Base-by-base conservation (phyloP, 805 yeast species). In the Scheffersomyces amazonensis region DNA sequence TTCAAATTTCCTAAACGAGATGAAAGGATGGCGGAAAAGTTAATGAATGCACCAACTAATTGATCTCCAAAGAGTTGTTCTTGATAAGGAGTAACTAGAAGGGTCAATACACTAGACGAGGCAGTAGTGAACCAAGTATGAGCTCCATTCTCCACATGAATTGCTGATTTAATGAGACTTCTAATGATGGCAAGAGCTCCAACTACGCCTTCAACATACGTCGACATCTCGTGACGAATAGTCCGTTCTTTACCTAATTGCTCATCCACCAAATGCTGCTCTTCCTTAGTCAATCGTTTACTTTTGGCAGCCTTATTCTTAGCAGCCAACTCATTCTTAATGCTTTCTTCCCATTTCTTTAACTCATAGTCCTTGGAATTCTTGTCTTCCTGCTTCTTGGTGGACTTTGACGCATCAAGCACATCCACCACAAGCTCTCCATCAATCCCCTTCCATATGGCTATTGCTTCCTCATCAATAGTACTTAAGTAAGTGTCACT, bases 351-450 rank as follows among this genome's bases (percentile, higher is more conserved):
- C 98, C 98, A 91, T 57, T 87, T 80, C 42, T 76, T 65, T 2
- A 90, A 84, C 50, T 84, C 95, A 50, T 87, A 87, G 52, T 89
- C 96, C 54, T 82, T 89, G 1, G 87, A 66, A 55, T 87, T 87
- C 56, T 85, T 87, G 53, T 78, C 78, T 23, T 62, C 61, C 22
- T 67, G 64, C 11, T 66, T 62, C 52, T 69, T 74, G 2, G 53
- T 33, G 13, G 27, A 24, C 13, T 7, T 11, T 10, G 56, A 50
- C 23, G 58, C 54, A 25, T 72, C 75, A 34, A 86, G 58, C 4
- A 86, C 78, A 52, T 87, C 80, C 15, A 80, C 61, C 2, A 84
- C 93, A 37, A 83, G 56, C 32, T 75, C 81, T 2, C 89, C 95
- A 32, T 81, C 95, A 0, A 69, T 56, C 8, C 83, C 83, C 32